These are phyloP conservation scores for Tilletia indica DNA, from an alignment of 1,284 basidiomycete species.

Conservation along the genomic window DNA sequence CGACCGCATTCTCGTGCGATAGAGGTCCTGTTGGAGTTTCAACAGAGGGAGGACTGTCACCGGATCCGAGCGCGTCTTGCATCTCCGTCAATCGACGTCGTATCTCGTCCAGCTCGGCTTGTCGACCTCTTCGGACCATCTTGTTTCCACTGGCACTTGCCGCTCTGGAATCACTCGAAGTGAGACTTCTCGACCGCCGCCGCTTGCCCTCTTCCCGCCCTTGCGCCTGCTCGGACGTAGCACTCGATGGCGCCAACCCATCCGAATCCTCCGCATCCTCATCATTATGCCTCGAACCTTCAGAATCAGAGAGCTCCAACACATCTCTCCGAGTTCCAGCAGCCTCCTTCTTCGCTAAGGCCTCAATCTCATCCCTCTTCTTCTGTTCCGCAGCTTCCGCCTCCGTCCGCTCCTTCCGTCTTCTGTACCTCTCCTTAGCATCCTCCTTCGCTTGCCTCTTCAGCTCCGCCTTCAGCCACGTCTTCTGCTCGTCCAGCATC, in stretches of 20 bases:
- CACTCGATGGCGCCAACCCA: neutral
- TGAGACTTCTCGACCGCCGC: too few species aligned
- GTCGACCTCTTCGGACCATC: neutral
- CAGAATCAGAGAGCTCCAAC: neutral
- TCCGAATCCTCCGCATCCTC: neutral
- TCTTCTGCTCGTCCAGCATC: neutral
- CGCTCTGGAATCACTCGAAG: neutral
- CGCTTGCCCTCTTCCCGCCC: neutral
- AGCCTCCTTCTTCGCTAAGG: neutral
- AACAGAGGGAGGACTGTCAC: neutral
- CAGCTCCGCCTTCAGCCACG: neutral
- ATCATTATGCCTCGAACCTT: neutral
- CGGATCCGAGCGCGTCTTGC: neutral
- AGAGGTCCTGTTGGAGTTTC: too few species aligned
- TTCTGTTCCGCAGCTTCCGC: neutral
- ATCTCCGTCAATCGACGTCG: neutral
- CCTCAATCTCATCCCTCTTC: neutral
- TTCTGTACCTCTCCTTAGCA: neutral
- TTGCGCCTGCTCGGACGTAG: neutral
- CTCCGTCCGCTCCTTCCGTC: conserved; percentile 1
- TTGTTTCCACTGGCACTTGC: neutral
- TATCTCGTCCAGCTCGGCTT: neutral
- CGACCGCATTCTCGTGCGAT: too few species aligned
- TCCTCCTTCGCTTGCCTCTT: conserved; percentile 2
- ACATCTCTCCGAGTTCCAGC: neutral